A percentile compares a stretch with the other conserved stretches of the same genome.
These are phyloP conservation scores for Colletotrichum sp. DNA, from an alignment of 2,329 filamentous ascomycete genomes.

Conservation along the genomic window DNA sequence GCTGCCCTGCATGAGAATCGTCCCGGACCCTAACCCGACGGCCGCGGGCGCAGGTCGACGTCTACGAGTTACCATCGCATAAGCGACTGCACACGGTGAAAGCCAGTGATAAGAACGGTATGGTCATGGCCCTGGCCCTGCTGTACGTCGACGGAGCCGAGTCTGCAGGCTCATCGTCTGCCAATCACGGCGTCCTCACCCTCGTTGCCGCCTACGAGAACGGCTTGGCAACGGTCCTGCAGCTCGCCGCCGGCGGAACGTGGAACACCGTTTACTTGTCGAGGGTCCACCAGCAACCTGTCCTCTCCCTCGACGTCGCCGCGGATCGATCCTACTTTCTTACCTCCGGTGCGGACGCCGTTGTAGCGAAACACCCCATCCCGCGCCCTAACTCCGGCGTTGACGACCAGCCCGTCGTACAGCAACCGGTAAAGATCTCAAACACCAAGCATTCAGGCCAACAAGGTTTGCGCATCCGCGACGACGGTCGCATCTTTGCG, in stretches of 20 bases:
- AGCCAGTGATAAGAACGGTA: slow-evolving; percentile 64
- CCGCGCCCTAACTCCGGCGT: slow-evolving; percentile 31
- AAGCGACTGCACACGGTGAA: slow-evolving; percentile 66
- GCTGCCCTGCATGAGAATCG: neutral
- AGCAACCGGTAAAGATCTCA: slow-evolving; percentile 60
- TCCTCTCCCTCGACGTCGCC: slow-evolving; percentile 74
- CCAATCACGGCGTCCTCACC: slow-evolving; percentile 47
- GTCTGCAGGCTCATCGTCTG: neutral
- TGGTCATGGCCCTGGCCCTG: slow-evolving; percentile 85
- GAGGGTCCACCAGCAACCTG: slow-evolving; percentile 77
- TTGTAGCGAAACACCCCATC: slow-evolving; percentile 78
- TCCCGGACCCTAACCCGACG: slow-evolving; percentile 6
- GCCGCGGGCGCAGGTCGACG: slow-evolving; percentile 64
- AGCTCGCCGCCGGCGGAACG: slow-evolving; percentile 45
- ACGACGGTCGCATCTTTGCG: slow-evolving; percentile 82
- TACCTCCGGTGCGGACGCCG: slow-evolving; percentile 82
- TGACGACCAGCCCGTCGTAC: neutral
- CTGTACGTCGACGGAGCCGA: slow-evolving; percentile 49
- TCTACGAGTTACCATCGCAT: slow-evolving; percentile 82
- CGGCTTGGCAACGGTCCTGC: slow-evolving; percentile 73
- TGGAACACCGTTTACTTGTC: slow-evolving; percentile 66
- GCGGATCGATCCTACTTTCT: slow-evolving; percentile 65
- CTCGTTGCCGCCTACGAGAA: slow-evolving; percentile 86
- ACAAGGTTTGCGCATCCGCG: slow-evolving; percentile 78
- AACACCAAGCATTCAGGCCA: slow-evolving; percentile 92